A percentile compares a stretch with the other conserved stretches of the same genome.
Conservation (phyloP, 306 rosid genomes). For the Oemleria cerasiformis region DNA sequence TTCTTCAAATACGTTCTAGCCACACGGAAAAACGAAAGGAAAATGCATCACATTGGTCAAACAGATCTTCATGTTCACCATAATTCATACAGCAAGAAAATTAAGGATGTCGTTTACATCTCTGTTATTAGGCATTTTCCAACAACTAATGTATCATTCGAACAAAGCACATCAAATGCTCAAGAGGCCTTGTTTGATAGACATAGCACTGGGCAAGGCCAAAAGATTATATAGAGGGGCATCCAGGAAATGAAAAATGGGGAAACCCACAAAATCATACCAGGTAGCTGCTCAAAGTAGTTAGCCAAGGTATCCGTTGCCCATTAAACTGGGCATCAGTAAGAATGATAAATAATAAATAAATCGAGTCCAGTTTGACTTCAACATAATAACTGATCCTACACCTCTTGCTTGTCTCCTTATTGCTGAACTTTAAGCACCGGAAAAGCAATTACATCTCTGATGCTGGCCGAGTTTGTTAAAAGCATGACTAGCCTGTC, state of each 20-base stretch:
- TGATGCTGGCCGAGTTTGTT: slow-evolving; percentile 84
- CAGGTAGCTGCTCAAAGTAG: background rate
- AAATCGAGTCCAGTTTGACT: background rate
- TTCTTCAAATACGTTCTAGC: background rate
- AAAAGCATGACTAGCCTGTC: slow-evolving; percentile 95
- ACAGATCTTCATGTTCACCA: background rate
- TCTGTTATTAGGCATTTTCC: background rate
- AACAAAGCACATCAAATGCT: background rate
- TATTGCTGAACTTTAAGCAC: slow-evolving; percentile 75
- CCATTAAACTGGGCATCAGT: background rate
- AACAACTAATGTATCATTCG: background rate
- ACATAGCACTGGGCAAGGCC: background rate
- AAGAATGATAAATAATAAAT: background rate
- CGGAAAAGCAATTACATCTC: slow-evolving; percentile 97
- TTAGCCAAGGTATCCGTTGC: background rate
- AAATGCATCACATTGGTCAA: background rate
- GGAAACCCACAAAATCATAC: slow-evolving; percentile 12
- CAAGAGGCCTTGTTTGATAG: background rate
- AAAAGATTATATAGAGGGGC: background rate
- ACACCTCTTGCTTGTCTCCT: slow-evolving; percentile 7
- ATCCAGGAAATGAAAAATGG: background rate
- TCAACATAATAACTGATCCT: background rate
- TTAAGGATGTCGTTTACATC: background rate
- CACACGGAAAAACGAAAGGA: background rate
- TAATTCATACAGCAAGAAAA: background rate